Evolutionary conservation across 306 rosid genomes (phyloP).

Genomic region (Castanospermum australe): DNA sequence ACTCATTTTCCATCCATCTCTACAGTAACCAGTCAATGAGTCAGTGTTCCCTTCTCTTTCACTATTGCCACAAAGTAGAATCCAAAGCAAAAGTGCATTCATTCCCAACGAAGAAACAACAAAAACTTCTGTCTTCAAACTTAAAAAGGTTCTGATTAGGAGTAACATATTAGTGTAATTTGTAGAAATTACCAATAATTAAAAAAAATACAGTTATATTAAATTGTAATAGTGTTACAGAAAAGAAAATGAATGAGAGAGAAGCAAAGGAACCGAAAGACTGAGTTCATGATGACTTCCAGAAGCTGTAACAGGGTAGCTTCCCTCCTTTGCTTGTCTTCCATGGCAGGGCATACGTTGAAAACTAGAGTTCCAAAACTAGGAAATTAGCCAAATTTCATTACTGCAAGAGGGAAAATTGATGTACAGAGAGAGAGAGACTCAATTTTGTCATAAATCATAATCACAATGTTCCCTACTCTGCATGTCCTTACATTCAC

Average conservation of each 20-base stretch:
- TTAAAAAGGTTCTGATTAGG: neutral
- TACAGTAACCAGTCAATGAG: neutral
- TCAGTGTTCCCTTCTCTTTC: neutral
- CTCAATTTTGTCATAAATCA: too few relatives aligned
- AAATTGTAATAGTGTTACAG: too few relatives aligned
- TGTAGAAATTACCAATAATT: neutral
- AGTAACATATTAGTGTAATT: too few relatives aligned
- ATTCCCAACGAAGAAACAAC: neutral
- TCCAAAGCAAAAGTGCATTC: constrained; percentile 1
- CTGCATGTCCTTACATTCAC: neutral
- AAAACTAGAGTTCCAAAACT: neutral
- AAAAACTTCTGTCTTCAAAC: neutral
- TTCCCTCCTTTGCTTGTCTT: neutral
- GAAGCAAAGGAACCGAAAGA: neutral
- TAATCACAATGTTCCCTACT: neutral
- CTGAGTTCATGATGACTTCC: neutral
- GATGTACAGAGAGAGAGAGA: constrained; percentile 19
- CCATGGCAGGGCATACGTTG: too few relatives aligned
- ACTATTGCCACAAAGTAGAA: neutral
- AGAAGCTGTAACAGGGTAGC: neutral
- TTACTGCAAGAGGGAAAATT: neutral
- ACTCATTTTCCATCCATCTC: neutral
- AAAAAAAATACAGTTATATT: too few relatives aligned
- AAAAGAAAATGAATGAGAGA: neutral
- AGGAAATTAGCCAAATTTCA: neutral